phyloP scores from a whole-genome alignment of 2,329 filamentous ascomycete genomes.

The Exutisphaerella laricina region DNA sequence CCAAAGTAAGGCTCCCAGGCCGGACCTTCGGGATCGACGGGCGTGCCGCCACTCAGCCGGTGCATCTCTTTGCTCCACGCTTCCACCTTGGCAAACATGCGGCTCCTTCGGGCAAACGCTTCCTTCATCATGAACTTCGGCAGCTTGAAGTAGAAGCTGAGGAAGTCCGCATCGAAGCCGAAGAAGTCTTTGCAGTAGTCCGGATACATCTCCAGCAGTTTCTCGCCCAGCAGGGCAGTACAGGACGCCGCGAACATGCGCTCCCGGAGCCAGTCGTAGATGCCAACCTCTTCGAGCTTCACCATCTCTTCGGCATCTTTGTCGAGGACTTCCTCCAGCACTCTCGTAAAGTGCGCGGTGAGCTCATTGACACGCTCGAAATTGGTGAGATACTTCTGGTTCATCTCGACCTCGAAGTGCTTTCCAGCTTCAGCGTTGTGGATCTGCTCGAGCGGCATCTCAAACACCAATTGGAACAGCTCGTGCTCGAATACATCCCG shows the following conservation, averaged over 20 bases:
- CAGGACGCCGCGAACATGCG: constrained; percentile 30
- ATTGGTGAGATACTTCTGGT: constrained; percentile 27
- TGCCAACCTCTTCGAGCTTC: constrained; percentile 17
- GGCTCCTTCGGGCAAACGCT: constrained; percentile 20
- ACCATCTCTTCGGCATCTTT: constrained; percentile 21
- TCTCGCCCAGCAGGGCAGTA: constrained; percentile 28
- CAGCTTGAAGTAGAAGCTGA: constrained; percentile 29
- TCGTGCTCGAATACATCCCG: constrained; percentile 28
- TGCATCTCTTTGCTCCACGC: constrained; percentile 26
- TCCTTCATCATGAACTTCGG: constrained; percentile 25
- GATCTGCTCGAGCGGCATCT: constrained; percentile 22
- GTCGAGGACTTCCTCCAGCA: constrained; percentile 19
- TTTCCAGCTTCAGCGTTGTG: constrained; percentile 20
- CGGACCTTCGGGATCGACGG: constrained; percentile 25
- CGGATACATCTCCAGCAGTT: constrained; percentile 29
- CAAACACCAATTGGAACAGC: constrained; percentile 24
- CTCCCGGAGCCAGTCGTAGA: constrained; percentile 30
- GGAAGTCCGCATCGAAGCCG: constrained; percentile 27
- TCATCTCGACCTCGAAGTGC: constrained; percentile 25
- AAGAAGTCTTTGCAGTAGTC: constrained; percentile 29
- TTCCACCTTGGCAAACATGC: constrained; percentile 25
- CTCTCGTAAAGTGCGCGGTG: constrained; percentile 23
- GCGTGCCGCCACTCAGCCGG: constrained; percentile 19
- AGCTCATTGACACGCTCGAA: constrained; percentile 31
- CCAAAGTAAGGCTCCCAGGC: constrained; percentile 29